Evolutionary conservation across 208 protist species (phyloP).

Genomic region (Leishmania aethiopica): DNA sequence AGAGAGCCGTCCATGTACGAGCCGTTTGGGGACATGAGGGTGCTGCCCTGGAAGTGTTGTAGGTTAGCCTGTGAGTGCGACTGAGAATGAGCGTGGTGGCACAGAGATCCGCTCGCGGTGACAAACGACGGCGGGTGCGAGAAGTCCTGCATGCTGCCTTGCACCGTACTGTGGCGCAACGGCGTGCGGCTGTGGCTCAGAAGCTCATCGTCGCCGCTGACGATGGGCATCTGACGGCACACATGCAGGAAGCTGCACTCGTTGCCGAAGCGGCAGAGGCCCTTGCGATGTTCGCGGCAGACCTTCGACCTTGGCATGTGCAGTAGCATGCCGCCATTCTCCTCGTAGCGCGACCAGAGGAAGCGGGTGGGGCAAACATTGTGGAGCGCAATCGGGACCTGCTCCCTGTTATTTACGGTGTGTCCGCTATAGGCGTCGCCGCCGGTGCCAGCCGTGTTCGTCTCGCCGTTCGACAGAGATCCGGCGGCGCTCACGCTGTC

Average conservation of each 20-base stretch:
- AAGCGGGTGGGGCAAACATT: slow-evolving; percentile 72
- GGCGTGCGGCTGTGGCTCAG: slow-evolving; percentile 21
- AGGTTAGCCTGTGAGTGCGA: slow-evolving; percentile 14
- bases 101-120: slow-evolving; percentile 14
- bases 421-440: neutral
- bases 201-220: slow-evolving; percentile 37
- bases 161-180: neutral
- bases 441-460: slow-evolving; percentile 9
- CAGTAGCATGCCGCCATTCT: slow-evolving; percentile 53
- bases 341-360: slow-evolving; percentile 67
- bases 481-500: slow-evolving; percentile 20
- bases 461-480: slow-evolving; percentile 22
- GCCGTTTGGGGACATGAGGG: slow-evolving; percentile 15
- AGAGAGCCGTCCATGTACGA: slow-evolving; percentile 24
- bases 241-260: slow-evolving; percentile 88
- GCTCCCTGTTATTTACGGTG: slow-evolving; percentile 21
- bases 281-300: slow-evolving; percentile 79
- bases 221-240: slow-evolving; percentile 59
- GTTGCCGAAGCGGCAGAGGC: slow-evolving; percentile 85
- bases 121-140: slow-evolving; percentile 14
- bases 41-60: slow-evolving; percentile 13
- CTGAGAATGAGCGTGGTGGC: slow-evolving; percentile 8
- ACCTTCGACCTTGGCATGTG: slow-evolving; percentile 53
- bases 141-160: slow-evolving; percentile 29
- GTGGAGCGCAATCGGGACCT: slow-evolving; percentile 51